phyloP scores from a whole-genome alignment of 441 rosid species.

The Adansonia grandidieri region DNA sequence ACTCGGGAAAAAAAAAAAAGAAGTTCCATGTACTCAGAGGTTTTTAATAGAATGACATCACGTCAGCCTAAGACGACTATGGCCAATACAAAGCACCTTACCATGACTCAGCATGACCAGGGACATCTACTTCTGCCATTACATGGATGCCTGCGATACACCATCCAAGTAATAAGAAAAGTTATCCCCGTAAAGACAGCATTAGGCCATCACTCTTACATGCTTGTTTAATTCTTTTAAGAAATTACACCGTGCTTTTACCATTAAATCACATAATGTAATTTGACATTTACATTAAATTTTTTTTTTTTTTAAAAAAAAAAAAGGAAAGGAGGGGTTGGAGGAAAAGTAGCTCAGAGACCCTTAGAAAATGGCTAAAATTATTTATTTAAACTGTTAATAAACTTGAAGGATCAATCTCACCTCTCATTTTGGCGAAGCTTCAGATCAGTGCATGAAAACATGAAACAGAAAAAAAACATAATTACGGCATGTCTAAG shows the following conservation, averaged over 20 bases:
- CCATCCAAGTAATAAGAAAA: conserved; percentile 21
- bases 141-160: conserved; percentile 78
- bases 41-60: background rate
- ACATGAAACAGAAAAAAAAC: conserved; percentile 31
- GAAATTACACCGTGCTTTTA: conserved; percentile 1
- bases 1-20: background rate
- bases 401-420: conserved; percentile 26
- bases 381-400: background rate
- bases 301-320: background rate
- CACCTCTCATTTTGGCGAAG: conserved; percentile 95
- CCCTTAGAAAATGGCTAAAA: background rate
- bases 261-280: background rate
- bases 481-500: conserved; percentile 21
- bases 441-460: conserved; percentile 49
- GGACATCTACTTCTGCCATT: conserved; percentile 94
- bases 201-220: background rate
- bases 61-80: background rate
- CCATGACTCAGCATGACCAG: conserved; percentile 99
- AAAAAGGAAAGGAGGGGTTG: background rate
- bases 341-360: background rate
- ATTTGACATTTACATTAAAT: background rate
- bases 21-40: background rate
- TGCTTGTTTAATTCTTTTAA: conserved; percentile 5
- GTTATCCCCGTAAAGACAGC: background rate
- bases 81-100: conserved; percentile 33